These are phyloP conservation scores for Taphrina wiesneri DNA, from an alignment of 1,139 yeast species.

Conservation along the genomic window DNA sequence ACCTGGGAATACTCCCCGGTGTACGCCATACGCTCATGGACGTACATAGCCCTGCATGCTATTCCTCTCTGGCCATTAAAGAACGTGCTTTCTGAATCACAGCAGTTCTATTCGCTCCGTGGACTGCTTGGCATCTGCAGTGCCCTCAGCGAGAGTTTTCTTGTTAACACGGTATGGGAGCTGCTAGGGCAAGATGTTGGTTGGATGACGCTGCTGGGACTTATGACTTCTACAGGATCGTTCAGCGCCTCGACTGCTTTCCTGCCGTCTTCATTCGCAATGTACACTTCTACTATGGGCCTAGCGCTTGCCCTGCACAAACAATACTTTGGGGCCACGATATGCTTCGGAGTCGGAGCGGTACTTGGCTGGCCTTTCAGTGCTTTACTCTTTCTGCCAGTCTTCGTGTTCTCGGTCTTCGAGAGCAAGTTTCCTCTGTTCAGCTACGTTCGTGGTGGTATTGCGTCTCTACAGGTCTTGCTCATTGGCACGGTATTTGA, in stretches of 20 bases:
- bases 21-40: constrained; percentile 83
- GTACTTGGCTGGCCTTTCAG: constrained; percentile 92
- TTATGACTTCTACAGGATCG: constrained; percentile 63
- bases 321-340: constrained; percentile 45
- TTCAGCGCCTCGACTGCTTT: constrained; percentile 82
- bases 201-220: constrained; percentile 59
- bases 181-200: constrained; percentile 51
- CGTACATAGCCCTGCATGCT: constrained; percentile 53
- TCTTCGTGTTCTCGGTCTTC: constrained; percentile 37
- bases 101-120: constrained; percentile 48
- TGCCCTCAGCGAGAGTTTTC: constrained; percentile 55
- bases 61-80: constrained; percentile 36
- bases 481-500: constrained; percentile 56
- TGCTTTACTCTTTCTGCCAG: constrained; percentile 59
- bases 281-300: constrained; percentile 65
- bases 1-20: constrained; percentile 97
- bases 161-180: constrained; percentile 52
- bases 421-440: constrained; percentile 43
- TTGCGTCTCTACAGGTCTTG: constrained; percentile 14
- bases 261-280: constrained; percentile 82
- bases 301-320: constrained; percentile 50
- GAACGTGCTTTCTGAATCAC: neutral
- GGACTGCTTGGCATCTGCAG: constrained; percentile 57
- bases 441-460: constrained; percentile 23
- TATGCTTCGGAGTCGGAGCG: constrained; percentile 63